Percentiles rank a stretch among this genome's conserved stretches.
phyloP scores from a whole-genome alignment of 129 eudicot species.

The Deinandra increscens region DNA sequence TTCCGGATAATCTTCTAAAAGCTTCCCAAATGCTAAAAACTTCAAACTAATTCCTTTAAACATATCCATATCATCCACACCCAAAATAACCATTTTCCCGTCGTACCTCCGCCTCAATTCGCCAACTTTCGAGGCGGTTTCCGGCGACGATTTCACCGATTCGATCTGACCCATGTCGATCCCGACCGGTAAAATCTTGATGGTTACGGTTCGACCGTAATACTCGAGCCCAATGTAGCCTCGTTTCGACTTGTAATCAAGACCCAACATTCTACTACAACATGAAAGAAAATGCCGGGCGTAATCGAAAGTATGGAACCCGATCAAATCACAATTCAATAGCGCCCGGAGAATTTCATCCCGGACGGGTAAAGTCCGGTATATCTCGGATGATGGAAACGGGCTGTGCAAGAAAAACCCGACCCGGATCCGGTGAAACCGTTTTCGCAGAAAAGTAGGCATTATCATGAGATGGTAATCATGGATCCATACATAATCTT shows the following conservation, averaged over 20 bases:
- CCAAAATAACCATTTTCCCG: conserved; percentile 64
- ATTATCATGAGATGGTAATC: conserved; percentile 90
- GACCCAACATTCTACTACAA: conserved; percentile 85
- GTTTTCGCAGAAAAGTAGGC: conserved; percentile 72
- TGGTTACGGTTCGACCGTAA: conserved; percentile 74
- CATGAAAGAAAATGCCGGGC: conserved; percentile 89
- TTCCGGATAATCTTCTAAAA: conserved; percentile 44
- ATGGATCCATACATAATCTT: conserved; percentile 90
- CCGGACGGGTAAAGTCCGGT: conserved; percentile 71
- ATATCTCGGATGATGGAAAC: conserved; percentile 85
- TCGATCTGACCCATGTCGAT: conserved; percentile 75
- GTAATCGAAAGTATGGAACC: conserved; percentile 90
- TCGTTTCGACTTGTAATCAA: conserved; percentile 77
- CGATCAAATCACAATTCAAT: conserved; percentile 82
- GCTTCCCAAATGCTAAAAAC: conserved; percentile 71
- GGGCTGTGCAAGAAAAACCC: conserved; percentile 87
- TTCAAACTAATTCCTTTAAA: conserved; percentile 81
- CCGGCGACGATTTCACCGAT: conserved; percentile 39
- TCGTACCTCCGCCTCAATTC: conserved; percentile 44
- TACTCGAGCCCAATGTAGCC: conserved; percentile 88
- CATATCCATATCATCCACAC: conserved; percentile 94
- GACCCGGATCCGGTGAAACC: conserved; percentile 56
- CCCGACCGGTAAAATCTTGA: conserved; percentile 79
- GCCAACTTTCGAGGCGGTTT: conserved; percentile 42
- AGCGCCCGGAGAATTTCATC: conserved; percentile 69